A percentile compares a stretch with the other conserved stretches of the same genome.
These are phyloP conservation scores for Clitopilus hobsonii DNA, from an alignment of 768 basidiomycete genomes.

Conservation along the genomic window DNA sequence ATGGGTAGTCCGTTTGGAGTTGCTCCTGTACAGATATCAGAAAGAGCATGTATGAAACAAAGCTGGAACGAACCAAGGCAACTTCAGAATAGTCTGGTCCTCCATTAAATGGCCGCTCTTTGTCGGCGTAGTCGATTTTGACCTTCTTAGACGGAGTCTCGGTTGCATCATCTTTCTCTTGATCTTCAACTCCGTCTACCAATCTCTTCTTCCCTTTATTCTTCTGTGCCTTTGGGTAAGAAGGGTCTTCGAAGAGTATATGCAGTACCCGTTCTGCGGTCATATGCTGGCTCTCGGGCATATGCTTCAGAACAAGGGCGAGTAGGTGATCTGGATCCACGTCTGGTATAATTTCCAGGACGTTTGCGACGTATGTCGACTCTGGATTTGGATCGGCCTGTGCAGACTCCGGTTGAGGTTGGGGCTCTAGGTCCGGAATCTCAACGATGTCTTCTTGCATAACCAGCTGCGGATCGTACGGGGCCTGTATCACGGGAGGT, in stretches of 20 bases:
- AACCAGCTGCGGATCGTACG: too few relatives aligned
- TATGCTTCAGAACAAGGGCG: constrained; percentile 39
- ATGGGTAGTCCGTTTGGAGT: constrained; percentile 54
- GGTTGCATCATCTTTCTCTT: too few relatives aligned
- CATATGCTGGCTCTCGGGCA: constrained; percentile 27
- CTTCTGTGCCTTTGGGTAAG: constrained; percentile 50
- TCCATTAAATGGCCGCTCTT: constrained; percentile 37
- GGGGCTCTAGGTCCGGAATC: too few relatives aligned
- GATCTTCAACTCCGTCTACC: constrained; percentile 24
- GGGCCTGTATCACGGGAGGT: too few relatives aligned
- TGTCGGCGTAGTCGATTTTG: constrained; percentile 51
- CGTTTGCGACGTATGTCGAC: constrained; percentile 34
- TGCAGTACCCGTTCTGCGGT: constrained; percentile 56
- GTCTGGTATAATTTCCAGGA: constrained; percentile 70
- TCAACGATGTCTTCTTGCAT: too few relatives aligned
- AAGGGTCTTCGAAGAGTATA: constrained; percentile 54
- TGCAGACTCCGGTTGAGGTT: too few relatives aligned
- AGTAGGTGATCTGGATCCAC: constrained; percentile 54
- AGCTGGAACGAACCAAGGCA: constrained; percentile 36
- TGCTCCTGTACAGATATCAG: constrained; percentile 31
- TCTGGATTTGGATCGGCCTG: constrained; percentile 17
- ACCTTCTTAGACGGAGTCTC: constrained; percentile 26
- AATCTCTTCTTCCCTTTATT: constrained; percentile 27
- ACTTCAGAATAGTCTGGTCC: constrained; percentile 44
- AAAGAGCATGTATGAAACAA: constrained; percentile 2